Conservation (phyloP, 345 rosid species). For the Citrus inodora region DNA sequence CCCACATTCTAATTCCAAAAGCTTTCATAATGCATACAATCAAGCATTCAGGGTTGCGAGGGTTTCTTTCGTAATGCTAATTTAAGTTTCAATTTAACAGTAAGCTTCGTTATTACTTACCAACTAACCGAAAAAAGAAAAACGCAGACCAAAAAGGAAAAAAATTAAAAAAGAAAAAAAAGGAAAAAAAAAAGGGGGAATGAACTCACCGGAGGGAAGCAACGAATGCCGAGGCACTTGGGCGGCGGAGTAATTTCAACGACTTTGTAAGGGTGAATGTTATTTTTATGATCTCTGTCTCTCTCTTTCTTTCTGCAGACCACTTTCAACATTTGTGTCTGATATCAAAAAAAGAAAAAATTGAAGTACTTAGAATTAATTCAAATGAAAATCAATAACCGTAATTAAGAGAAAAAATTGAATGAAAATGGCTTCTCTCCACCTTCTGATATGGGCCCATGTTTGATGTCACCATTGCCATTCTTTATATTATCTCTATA, state of each 20-base stretch:
- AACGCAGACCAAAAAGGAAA: too few relatives aligned
- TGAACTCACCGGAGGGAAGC: slow-evolving; percentile 67
- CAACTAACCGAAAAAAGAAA: too few relatives aligned
- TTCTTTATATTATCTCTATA: background rate
- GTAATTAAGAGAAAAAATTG: background rate
- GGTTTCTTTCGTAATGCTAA: background rate
- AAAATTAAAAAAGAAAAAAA: too few relatives aligned
- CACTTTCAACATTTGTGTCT: slow-evolving; percentile 34
- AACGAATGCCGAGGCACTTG: slow-evolving; percentile 81
- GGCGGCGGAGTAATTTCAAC: slow-evolving; percentile 95
- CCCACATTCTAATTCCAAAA: too few relatives aligned
- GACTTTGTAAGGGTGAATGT: slow-evolving; percentile 66
- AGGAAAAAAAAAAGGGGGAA: background rate
- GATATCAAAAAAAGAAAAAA: slow-evolving; percentile 1
- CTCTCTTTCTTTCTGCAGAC: slow-evolving; percentile 71
- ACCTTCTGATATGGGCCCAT: slow-evolving; percentile 41
- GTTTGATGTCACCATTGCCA: slow-evolving; percentile 45
- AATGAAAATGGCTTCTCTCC: background rate
- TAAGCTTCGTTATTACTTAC: too few relatives aligned
- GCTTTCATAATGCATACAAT: too few relatives aligned
- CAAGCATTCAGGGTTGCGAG: background rate
- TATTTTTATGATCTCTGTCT: slow-evolving; percentile 43
- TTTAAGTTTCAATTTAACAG: too few relatives aligned
- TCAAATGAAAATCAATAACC: background rate
- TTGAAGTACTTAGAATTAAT: too few relatives aligned